Percentiles rank a stretch among this genome's conserved stretches.
phyloP scores from a whole-genome alignment of 2,329 filamentous ascomycete genomes.

The Sporothrix globosa region DNA sequence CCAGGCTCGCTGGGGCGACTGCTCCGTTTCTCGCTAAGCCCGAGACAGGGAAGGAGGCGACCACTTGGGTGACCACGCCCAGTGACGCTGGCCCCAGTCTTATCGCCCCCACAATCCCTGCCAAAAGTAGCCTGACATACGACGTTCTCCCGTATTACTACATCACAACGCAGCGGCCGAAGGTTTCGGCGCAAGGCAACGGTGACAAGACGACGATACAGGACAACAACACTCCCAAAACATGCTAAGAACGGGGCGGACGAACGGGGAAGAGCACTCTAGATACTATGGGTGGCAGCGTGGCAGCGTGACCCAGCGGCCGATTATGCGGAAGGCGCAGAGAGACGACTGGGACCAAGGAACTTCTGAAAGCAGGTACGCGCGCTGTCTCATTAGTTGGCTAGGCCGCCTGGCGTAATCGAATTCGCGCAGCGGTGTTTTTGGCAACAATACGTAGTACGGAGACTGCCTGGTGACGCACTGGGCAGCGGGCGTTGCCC shows the following conservation, averaged over 20 bases:
- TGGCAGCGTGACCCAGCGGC: not conserved
- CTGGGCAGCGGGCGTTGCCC: conserved; percentile 20
- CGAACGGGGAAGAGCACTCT: not conserved
- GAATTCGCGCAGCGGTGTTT: not conserved
- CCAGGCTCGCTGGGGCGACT: conserved; percentile 23
- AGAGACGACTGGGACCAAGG: not conserved
- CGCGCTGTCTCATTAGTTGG: conserved; percentile 7
- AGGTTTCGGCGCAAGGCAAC: not conserved
- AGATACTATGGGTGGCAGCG: not conserved
- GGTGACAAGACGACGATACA: not conserved
- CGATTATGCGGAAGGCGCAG: conserved; percentile 16
- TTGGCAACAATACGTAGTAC: not conserved
- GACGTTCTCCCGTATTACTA: not conserved
- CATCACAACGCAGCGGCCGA: not conserved
- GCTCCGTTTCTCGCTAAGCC: conserved; percentile 7
- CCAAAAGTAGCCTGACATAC: not conserved
- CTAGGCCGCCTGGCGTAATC: not conserved
- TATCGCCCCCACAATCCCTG: not conserved
- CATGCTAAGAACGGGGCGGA: not conserved
- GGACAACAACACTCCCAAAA: not conserved
- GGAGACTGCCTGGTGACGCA: conserved; percentile 24
- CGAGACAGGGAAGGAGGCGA: conserved; percentile 18
- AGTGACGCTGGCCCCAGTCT: conserved; percentile 7
- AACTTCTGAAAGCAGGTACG: conserved; percentile 30
- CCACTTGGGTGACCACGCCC: conserved; percentile 2